phyloP scores from a whole-genome alignment of 1,284 basidiomycete species.

The Schizophyllum commune region DNA sequence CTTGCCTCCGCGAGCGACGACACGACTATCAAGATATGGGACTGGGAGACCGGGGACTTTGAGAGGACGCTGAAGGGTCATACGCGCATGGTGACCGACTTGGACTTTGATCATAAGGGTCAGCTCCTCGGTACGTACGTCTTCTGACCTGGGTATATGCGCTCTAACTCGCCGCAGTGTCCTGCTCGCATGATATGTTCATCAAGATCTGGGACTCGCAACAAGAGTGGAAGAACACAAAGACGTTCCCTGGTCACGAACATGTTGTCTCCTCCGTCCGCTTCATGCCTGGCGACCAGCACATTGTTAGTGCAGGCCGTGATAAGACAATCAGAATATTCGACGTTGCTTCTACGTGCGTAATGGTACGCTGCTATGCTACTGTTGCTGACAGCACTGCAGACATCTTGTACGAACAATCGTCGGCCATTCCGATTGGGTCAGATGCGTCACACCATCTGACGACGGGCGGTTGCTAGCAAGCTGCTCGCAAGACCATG shows the following conservation, averaged over 20 bases:
- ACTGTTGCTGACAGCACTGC: slow-evolving; percentile 10
- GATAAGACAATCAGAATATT: slow-evolving; percentile 84
- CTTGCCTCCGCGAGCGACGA: slow-evolving; percentile 85
- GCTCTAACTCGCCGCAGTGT: slow-evolving; percentile 39
- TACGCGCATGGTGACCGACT: slow-evolving; percentile 82
- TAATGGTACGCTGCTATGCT: slow-evolving; percentile 3
- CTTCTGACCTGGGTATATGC: slow-evolving; percentile 1
- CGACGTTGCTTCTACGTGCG: slow-evolving; percentile 78
- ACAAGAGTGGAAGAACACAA: slow-evolving; percentile 84
- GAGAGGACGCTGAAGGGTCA: slow-evolving; percentile 90
- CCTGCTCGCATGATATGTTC: slow-evolving; percentile 84
- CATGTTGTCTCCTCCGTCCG: slow-evolving; percentile 82
- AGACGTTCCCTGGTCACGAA: slow-evolving; percentile 86
- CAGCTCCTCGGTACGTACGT: slow-evolving; percentile 60
- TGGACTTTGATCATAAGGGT: slow-evolving; percentile 85
- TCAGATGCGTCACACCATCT: slow-evolving; percentile 58
- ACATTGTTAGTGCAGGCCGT: slow-evolving; percentile 78
- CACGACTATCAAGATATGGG: slow-evolving; percentile 87
- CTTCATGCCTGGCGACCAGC: slow-evolving; percentile 80
- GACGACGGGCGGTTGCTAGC: slow-evolving; percentile 71
- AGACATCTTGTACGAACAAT: slow-evolving; percentile 58
- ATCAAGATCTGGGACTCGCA: slow-evolving; percentile 90
- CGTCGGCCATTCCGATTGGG: slow-evolving; percentile 53
- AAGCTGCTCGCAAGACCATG: slow-evolving; percentile 83
- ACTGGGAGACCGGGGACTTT: slow-evolving; percentile 92